These are phyloP conservation scores for Populus hybrid DNA, from an alignment of 441 rosid species.

Conservation along the genomic window DNA sequence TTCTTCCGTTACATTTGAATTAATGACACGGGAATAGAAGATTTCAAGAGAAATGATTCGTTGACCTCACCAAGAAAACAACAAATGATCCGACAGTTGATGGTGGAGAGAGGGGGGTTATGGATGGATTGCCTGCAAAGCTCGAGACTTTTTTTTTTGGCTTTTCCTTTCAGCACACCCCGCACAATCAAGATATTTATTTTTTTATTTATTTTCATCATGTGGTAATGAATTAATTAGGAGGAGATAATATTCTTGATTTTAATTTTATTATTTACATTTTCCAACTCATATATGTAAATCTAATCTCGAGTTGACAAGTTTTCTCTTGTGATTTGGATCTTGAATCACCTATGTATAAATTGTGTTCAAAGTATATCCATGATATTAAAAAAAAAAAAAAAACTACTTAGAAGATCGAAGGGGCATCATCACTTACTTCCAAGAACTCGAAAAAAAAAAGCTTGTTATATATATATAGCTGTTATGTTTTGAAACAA, in stretches of 20 bases:
- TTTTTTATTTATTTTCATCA: not conserved
- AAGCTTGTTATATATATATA: not conserved
- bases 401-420: not conserved
- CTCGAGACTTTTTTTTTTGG: conserved; percentile 37
- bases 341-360: too few species aligned
- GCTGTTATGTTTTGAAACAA: conserved; percentile 1
- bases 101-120: conserved; percentile 43
- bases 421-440: not conserved
- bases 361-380: too few species aligned
- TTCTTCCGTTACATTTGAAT: not conserved
- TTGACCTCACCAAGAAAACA: conserved; percentile 27
- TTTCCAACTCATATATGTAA: too few species aligned
- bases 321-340: too few species aligned
- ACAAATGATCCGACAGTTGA: conserved; percentile 41
- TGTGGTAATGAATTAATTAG: too few species aligned
- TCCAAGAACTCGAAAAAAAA: not conserved
- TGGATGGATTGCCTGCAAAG: conserved; percentile 35
- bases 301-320: too few species aligned
- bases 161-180: conserved; percentile 30
- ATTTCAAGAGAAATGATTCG: conserved; percentile 16
- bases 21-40: not conserved
- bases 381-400: too few species aligned
- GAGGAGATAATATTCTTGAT: too few species aligned
- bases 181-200: conserved; percentile 19
- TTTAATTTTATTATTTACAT: not conserved